phyloP scores from a whole-genome alignment of 306 rosid genomes.

The Quercus dentata region DNA sequence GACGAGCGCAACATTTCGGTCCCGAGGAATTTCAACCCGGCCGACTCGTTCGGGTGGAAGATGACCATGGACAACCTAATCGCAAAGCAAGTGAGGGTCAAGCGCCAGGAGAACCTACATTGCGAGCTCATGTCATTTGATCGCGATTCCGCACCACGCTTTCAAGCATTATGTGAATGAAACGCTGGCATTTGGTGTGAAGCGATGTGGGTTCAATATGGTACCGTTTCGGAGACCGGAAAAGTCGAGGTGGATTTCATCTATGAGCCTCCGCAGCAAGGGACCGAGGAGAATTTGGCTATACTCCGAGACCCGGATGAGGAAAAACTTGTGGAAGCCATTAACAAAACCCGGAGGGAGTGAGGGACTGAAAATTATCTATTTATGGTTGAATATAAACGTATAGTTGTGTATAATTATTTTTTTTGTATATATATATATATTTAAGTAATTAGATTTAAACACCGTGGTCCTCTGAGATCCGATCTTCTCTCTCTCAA shows the following conservation, averaged over 20 bases:
- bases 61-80: slow-evolving; percentile 99
- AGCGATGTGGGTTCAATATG: slow-evolving; percentile 93
- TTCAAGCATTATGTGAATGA: slow-evolving; percentile 90
- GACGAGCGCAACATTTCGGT: slow-evolving; percentile 78
- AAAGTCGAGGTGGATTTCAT: slow-evolving; percentile 88
- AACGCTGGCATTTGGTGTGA: slow-evolving; percentile 73
- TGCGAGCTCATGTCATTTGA: slow-evolving; percentile 86
- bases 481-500: too few species aligned
- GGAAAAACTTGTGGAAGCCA: slow-evolving; percentile 81
- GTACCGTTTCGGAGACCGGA: slow-evolving; percentile 71
- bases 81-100: slow-evolving; percentile 86
- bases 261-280: slow-evolving; percentile 94
- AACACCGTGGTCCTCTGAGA: too few species aligned
- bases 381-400: too few species aligned
- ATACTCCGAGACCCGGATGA: slow-evolving; percentile 69
- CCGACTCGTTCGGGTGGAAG: slow-evolving; percentile 92
- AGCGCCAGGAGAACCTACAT: slow-evolving; percentile 81
- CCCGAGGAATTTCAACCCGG: slow-evolving; percentile 49
- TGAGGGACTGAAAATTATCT: too few species aligned
- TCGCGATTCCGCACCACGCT: slow-evolving; percentile 80
- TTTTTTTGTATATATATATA: too few species aligned
- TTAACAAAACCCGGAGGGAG: not conserved
- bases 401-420: too few species aligned
- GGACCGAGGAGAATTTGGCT: slow-evolving; percentile 57
- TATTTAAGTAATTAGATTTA: too few species aligned